Evolutionary conservation across 306 rosid species (phyloP), one percentile per base, ranked within the genome.

Genomic region (Cucurbita moschata): DNA sequence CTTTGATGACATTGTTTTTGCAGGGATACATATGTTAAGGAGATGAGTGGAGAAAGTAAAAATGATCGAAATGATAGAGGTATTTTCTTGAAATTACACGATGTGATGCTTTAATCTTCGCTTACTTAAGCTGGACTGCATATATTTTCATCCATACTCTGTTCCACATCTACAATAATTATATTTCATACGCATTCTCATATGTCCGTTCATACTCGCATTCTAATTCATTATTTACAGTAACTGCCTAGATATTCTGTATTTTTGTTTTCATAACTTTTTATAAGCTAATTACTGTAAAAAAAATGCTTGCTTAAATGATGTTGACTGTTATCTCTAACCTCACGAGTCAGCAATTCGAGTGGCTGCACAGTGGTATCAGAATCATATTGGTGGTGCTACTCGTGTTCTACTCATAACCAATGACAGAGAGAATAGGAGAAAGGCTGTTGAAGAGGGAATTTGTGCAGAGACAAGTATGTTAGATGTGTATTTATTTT

Each of bases 1-100:
- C 60, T 30, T 49, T 51, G 23, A 35, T 23, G 23, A 26, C 8
- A 50, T 73, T 66, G 60, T 39, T 23, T 72, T 42, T 40, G 68
- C 78, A 95, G 97, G 85, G 99, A 95, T 75, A 95, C 99, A n/a
- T 95, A 85, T 79, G 83, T 91, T 39, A 95, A 85, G 78, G 88
- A 86, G 61, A 89, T 91, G 97, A 83, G 83, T 12, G 97, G 97
- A 75, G 99, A 95, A 71, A 89, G 87, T 72, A 89, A 88, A 85
- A 95, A 95, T 81, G 95, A 95, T 76, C 86, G 99, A 76, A 95
- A 95, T 65, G 99, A 95, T 77, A 87, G 97, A 91, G 99, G 99
- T 95, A 82, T 72, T 84, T n/a, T 79, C 64, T 76, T 76, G 12
- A 68, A 23, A 44, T 66, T 61, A 49, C 75, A 54, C 21, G 71